Evolutionary conservation across 495 filamentous ascomycete species (phyloP), one percentile per base, ranked within the genome.

Genomic region (Penicillium cataractarum): DNA sequence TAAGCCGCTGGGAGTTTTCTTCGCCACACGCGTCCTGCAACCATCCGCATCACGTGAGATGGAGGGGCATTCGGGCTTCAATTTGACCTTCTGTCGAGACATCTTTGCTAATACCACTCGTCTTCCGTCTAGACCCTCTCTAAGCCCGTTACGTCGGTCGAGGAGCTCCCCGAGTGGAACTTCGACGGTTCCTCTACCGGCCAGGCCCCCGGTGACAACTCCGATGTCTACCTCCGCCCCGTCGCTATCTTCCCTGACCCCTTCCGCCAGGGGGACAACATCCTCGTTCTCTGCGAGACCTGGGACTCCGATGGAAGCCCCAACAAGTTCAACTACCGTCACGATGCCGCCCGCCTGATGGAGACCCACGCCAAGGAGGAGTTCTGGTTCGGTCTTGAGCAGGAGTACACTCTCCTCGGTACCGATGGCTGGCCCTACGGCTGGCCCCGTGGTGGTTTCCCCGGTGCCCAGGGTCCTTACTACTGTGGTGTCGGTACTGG

Each of bases 301-400:
- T 98, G 92, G 93, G 92, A 96, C 74, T 79, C 89, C 70, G 94
- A 98, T 82, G 95, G 96, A 74, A 92, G 89, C 68, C 95, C 95
- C 77, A 99, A 99, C 88, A 94, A 95, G 80, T 98, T 87, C 90
- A 99, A 98, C 87, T 88, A 90, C 90, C 92, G 95, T 64, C 91
- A 96, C 70, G 93, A 96, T 66, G 89, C 88, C 68, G 86, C 84
- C 72, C 89, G 92, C 72, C 80, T 97, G 70, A 97, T 97, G 93
- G 87, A 91, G 79, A 88, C 89, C 57, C 84, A 99, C 76, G 87
- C 87, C 71, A 82, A 87, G 63, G 89, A 93, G 74, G 80, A 89
- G 77, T 93, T 93, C 72, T 98, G 93, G 95, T 99, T 98, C 78
- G 95, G 95, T 83, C 89, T 99, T 19, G 95, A 99, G 84, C 95